Conservation (phyloP, 1,139 yeast genomes). For the Yamadazyma jaroonii region DNA sequence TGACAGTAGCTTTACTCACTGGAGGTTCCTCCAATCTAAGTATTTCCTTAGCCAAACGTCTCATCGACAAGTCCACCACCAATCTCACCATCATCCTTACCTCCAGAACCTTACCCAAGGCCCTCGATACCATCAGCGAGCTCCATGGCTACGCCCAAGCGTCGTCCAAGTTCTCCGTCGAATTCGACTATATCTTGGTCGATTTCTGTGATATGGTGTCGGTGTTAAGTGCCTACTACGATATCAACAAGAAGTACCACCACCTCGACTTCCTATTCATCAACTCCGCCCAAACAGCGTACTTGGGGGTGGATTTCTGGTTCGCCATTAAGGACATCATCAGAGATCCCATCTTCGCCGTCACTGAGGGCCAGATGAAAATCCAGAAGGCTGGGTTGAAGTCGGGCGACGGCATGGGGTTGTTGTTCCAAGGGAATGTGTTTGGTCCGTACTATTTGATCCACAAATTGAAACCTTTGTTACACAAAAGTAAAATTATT, state of each 20-base stretch:
- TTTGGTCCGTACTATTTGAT: conserved; percentile 89
- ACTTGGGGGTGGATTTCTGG: conserved; percentile 82
- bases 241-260: conserved; percentile 57
- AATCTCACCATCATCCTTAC: conserved; percentile 80
- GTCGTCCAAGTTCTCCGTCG: conserved; percentile 46
- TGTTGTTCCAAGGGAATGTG: conserved; percentile 91
- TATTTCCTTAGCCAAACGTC: conserved; percentile 74
- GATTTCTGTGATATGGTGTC: conserved; percentile 94
- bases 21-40: conserved; percentile 74
- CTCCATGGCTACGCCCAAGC: conserved; percentile 52
- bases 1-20: conserved; percentile 38
- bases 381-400: conserved; percentile 73
- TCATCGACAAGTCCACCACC: conserved; percentile 52
- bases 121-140: conserved; percentile 65
- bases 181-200: conserved; percentile 81
- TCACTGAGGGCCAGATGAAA: conserved; percentile 82
- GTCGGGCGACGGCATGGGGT: conserved; percentile 73
- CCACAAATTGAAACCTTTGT: conserved; percentile 54
- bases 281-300: conserved; percentile 89
- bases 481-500: conserved; percentile 62
- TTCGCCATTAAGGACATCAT: conserved; percentile 68
- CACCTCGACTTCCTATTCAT: conserved; percentile 75
- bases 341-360: conserved; percentile 69
- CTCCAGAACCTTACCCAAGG: conserved; percentile 83
- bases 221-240: conserved; percentile 69